Conservation (phyloP, 768 basidiomycete species). For the Russula earlei region DNA sequence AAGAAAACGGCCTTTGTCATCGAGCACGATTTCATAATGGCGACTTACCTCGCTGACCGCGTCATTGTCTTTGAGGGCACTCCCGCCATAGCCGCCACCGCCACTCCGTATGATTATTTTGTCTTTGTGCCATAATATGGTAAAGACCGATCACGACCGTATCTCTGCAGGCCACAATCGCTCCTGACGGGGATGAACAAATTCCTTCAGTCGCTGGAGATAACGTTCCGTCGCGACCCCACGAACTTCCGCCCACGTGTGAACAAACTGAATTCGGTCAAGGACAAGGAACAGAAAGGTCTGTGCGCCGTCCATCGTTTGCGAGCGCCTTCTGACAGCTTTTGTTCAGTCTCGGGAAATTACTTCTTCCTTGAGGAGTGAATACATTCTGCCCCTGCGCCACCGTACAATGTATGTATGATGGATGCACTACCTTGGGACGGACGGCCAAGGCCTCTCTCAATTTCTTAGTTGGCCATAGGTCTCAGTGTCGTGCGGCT, state of each 20-base stretch:
- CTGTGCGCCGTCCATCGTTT: constrained; percentile 21
- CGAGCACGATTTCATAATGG: constrained; percentile 99
- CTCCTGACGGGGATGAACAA: constrained; percentile 96
- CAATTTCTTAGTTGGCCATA: not conserved
- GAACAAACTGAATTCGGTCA: constrained; percentile 76
- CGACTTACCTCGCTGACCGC: constrained; percentile 96
- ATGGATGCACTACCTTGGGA: not conserved
- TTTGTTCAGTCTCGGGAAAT: constrained; percentile 56
- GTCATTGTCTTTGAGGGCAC: constrained; percentile 88
- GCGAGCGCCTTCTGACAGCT: not conserved
- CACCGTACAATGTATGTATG: not conserved
- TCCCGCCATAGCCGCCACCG: constrained; percentile 82
- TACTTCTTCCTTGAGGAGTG: constrained; percentile 92
- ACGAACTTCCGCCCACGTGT: constrained; percentile 88
- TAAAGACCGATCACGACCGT: not conserved
- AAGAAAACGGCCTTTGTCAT: constrained; percentile 99
- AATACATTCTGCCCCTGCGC: constrained; percentile 1
- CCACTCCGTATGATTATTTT: constrained; percentile 61
- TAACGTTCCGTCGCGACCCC: constrained; percentile 97
- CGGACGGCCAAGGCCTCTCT: not conserved
- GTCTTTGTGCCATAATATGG: not conserved
- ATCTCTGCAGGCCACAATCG: constrained; percentile 69
- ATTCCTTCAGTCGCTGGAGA: constrained; percentile 90
- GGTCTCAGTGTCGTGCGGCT: not conserved
- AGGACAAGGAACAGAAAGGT: constrained; percentile 86